Base-by-base conservation (phyloP, 2,329 filamentous ascomycete genomes). In the Didymella arachidicola region DNA sequence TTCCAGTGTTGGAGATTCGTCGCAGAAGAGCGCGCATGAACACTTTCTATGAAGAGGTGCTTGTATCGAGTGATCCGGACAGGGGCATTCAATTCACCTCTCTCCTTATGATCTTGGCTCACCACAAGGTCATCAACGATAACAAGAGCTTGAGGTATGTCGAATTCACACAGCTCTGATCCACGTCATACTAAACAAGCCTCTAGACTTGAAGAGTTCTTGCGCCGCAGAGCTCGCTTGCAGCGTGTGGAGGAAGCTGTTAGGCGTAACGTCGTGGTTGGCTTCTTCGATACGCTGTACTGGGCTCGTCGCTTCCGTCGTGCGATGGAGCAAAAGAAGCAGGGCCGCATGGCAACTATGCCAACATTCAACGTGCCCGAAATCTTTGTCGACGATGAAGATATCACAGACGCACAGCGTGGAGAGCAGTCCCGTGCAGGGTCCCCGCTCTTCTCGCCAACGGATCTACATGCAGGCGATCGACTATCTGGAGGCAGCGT, bases 51-150 rank as follows among this genome's bases (percentile, higher is more conserved):
- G 93, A 98, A 77, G 96, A 99, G 79, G 91, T 98, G 19, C 87
- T 98, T 77, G 92, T 97, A 6, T 94, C 93, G 4, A 92, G 93
- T 4, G 93, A 99, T 75, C 90, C 89, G 1, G 92, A 96, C 70
- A 86, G 87, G 62, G 95, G 95, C 46, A 96, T 99, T 59, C 89
- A 91, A 0, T 99, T 99, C 76, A 95, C 92, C 3, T 89, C 90
- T 7, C 89, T 97, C 22, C 83, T 99, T 50, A 95, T 99, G 90
- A 96, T 96, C 60, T 83, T 99, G 57, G 94, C 96, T 32, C 95
- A 99, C 78, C 96, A 99, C 83, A 99, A 98, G 72, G 93, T 99
- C 72, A 99, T 99, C 75, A 97, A 89, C 67, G 95, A 99, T 78
- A 97, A 90, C 81, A 97, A 97, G 83, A 97, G 93, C 77, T 81